Conservation (phyloP, 306 rosid species). For the Senna siamea region DNA sequence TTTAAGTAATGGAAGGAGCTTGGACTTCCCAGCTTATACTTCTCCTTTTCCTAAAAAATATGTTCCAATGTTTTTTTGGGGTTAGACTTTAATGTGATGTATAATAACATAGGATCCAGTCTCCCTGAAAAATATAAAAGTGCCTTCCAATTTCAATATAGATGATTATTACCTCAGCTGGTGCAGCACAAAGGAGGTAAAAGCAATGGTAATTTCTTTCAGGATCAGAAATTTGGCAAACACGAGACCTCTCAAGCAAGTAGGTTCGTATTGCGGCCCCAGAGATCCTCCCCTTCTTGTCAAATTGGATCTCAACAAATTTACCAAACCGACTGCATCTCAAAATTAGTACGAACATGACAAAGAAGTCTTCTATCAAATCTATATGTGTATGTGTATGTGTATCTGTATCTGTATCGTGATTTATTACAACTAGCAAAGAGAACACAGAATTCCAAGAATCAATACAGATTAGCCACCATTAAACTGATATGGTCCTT, state of each 20-base stretch:
- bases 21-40: conserved; percentile 63
- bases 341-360: conserved; percentile 30
- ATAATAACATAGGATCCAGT: not conserved
- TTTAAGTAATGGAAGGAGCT: conserved; percentile 70
- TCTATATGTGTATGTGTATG: not conserved
- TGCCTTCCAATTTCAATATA: conserved; percentile 22
- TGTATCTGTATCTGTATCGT: not conserved
- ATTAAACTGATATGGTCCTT: not conserved
- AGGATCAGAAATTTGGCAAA: conserved; percentile 74
- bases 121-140: not conserved
- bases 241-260: conserved; percentile 80
- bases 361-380: conserved; percentile 16
- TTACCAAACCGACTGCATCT: conserved; percentile 77
- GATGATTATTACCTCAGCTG: conserved; percentile 56
- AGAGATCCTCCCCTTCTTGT: conserved; percentile 76
- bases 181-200: conserved; percentile 78
- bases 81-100: not conserved
- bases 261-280: conserved; percentile 75
- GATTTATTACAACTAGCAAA: not conserved
- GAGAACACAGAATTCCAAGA: conserved; percentile 17
- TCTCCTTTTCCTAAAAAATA: conserved; percentile 57
- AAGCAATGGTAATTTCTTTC: conserved; percentile 80
- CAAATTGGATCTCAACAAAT: conserved; percentile 77
- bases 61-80: not conserved
- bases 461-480: conserved; percentile 10